Conservation (phyloP, 2,329 filamentous ascomycete species). For the Aaosphaeria pasadenensis region DNA sequence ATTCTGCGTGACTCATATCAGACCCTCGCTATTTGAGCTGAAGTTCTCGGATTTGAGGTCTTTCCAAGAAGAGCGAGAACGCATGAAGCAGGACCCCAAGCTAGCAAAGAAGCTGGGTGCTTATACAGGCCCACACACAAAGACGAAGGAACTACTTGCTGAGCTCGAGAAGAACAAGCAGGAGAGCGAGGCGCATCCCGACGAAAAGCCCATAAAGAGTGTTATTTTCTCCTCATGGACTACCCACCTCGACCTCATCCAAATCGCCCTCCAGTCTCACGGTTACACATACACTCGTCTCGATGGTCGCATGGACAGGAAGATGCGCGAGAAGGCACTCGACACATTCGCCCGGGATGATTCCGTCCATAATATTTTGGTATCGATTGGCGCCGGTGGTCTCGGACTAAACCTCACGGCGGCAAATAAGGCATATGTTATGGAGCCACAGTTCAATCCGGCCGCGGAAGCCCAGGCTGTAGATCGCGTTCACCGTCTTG, state of each 20-base stretch:
- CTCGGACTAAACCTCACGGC: slow-evolving; percentile 87
- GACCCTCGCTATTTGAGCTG: slow-evolving; percentile 65
- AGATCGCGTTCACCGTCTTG: slow-evolving; percentile 65
- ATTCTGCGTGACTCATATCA: slow-evolving; percentile 64
- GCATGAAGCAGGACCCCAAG: slow-evolving; percentile 51
- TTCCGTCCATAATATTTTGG: slow-evolving; percentile 74
- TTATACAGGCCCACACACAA: slow-evolving; percentile 87
- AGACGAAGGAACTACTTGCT: slow-evolving; percentile 79
- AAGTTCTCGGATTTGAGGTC: slow-evolving; percentile 55
- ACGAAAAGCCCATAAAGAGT: slow-evolving; percentile 78
- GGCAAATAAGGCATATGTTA: slow-evolving; percentile 85
- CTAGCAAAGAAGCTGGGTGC: slow-evolving; percentile 60
- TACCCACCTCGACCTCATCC: slow-evolving; percentile 86
- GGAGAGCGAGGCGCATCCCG: slow-evolving; percentile 59
- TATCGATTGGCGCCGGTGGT: slow-evolving; percentile 89
- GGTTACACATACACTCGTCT: slow-evolving; percentile 73
- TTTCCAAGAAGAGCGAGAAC: slow-evolving; percentile 56
- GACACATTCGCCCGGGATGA: slow-evolving; percentile 72
- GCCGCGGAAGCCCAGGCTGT: slow-evolving; percentile 92
- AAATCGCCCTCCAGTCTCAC: slow-evolving; percentile 69
- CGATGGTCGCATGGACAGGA: slow-evolving; percentile 82
- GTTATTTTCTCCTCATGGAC: slow-evolving; percentile 98
- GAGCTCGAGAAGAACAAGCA: slow-evolving; percentile 65
- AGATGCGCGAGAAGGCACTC: slow-evolving; percentile 71
- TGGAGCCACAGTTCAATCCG: slow-evolving; percentile 98